Percentiles rank a stretch among this genome's conserved stretches.
Conservation (phyloP, 169 alveolate genomes). For the Cytauxzoon felis region DNA sequence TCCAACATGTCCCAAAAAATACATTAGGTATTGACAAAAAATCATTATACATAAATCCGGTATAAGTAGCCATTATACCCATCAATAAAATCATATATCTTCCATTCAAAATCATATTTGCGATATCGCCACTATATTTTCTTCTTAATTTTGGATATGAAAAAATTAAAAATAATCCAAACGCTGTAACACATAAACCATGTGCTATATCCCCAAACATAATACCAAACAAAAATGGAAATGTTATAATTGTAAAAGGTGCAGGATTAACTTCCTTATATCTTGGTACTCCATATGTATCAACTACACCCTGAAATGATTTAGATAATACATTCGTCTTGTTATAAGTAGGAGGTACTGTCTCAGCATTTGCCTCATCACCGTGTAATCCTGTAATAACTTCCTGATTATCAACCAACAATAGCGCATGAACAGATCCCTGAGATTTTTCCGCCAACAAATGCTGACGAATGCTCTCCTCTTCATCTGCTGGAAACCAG, state of each 20-base stretch:
- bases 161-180: constrained; percentile 77
- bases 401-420: constrained; percentile 72
- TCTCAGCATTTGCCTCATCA: constrained; percentile 73
- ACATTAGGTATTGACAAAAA: constrained; percentile 92
- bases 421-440: constrained; percentile 77
- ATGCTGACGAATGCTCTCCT: constrained; percentile 81
- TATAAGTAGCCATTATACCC: constrained; percentile 94
- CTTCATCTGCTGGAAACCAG: constrained; percentile 92
- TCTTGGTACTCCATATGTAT: constrained; percentile 98
- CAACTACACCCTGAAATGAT: constrained; percentile 92
- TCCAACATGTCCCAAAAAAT: constrained; percentile 88
- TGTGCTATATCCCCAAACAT: constrained; percentile 99
- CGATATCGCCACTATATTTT: constrained; percentile 60
- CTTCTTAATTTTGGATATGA: constrained; percentile 66
- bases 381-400: constrained; percentile 9
- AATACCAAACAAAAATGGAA: constrained; percentile 99
- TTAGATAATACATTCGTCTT: constrained; percentile 89
- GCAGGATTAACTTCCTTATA: constrained; percentile 98
- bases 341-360: constrained; percentile 92
- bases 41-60: constrained; percentile 97
- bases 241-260: constrained; percentile 93
- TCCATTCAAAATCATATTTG: constrained; percentile 73
- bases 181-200: constrained; percentile 86
- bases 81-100: constrained; percentile 91
- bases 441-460: constrained; percentile 73